Base-by-base conservation (phyloP, 306 rosid species). In the Amphicarpaea edgeworthii region DNA sequence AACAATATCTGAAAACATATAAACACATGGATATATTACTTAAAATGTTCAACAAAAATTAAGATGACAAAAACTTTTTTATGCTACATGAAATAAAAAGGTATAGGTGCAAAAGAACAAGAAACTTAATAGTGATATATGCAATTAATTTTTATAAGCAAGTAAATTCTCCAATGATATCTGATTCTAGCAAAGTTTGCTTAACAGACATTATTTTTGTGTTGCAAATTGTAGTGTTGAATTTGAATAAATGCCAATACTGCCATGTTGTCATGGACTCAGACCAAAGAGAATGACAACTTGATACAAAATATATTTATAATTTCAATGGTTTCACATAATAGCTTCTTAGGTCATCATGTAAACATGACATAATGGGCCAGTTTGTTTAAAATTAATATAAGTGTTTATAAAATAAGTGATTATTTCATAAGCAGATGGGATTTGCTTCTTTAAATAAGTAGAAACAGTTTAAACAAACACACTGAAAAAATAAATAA, bases 1-100 rank as follows among this genome's bases (percentile, higher is more conserved):
- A 81, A 90, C 92, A 69, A 89, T 84, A 81, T 90, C 96, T 96
- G 93, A 75, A 81, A 86, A 75, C 46, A 83, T 37, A 60, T 55
- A 72, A 68, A 66, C 57, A 76, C 43, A 45, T 55, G 81, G 73
- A 83, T 75, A 62, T 46, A 61, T 81, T 58, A 70, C 71, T 73
- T 61, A 55, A 37, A 47, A 58, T 38, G 51, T 75, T 40, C 59
- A 37, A 43, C 49, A 21, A 58, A 75, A 68, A 75, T 8, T 26
- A 53, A 53, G 77, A 70, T 46, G 10, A 55, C 54, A 57, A 50
- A 49, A 54, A 64, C 32, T 51, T 45, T 53, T 34, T 21, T 42
- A 66, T 32, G 69, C 82, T 55, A 59, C 69, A 40, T 76, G 15
- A 59, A 62, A 70, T 43, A 24, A 41, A 62, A 28, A 58, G 4